phyloP scores from a whole-genome alignment of 345 rosid genomes.

The Eucalyptus marginata region DNA sequence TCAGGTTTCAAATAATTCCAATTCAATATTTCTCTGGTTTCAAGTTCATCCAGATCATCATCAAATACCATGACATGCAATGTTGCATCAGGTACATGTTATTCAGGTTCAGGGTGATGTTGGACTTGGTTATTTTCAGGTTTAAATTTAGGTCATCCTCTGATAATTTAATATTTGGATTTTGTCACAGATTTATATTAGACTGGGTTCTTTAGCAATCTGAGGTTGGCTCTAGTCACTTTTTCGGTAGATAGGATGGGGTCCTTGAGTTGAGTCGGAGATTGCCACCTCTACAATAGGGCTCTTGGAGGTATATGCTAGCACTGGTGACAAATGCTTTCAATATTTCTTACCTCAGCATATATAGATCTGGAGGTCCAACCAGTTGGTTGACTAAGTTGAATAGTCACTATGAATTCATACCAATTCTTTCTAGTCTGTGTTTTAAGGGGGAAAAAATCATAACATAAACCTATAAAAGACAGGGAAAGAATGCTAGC shows the following conservation, averaged over 20 bases:
- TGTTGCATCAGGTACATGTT: background rate
- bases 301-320: background rate
- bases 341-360: background rate
- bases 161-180: background rate
- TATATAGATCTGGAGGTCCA: background rate
- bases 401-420: background rate
- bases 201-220: background rate
- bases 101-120: background rate
- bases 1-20: background rate
- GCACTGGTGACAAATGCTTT: background rate
- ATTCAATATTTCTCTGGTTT: background rate
- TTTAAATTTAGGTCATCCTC: background rate
- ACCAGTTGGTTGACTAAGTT: background rate
- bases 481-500: background rate
- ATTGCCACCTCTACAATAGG: background rate
- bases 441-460: background rate
- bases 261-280: background rate
- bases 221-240: background rate
- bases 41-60: background rate
- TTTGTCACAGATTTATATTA: background rate
- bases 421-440: background rate
- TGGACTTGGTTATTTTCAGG: background rate
- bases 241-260: background rate
- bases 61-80: background rate
- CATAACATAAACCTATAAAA: background rate